Evolutionary conservation across 495 filamentous ascomycete genomes (phyloP).

Genomic region (Xylaria nigripes): DNA sequence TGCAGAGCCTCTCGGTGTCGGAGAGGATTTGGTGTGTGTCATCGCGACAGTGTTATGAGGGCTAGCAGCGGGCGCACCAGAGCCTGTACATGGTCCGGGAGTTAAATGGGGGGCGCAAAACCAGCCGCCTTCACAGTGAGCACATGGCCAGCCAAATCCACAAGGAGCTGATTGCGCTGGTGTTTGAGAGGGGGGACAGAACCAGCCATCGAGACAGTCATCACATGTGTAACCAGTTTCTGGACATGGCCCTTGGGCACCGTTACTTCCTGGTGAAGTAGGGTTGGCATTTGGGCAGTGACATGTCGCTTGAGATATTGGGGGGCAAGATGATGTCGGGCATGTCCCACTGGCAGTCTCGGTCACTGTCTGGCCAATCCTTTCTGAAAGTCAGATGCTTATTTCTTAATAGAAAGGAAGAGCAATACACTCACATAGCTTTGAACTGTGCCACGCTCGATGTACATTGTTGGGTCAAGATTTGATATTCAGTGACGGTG

Average conservation of each 20-base stretch:
- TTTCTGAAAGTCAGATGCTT: conserved; percentile 8
- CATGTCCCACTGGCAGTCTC: conserved; percentile 15
- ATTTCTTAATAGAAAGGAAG: background rate
- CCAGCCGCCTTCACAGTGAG: conserved; percentile 31
- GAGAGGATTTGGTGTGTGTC: conserved; percentile 10
- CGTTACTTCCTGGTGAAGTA: conserved; percentile 6
- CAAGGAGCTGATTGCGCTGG: conserved; percentile 35
- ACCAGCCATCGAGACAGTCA: conserved; percentile 36
- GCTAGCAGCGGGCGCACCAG: conserved; percentile 7
- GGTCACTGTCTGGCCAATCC: conserved; percentile 13
- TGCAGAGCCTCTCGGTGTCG: conserved; percentile 3
- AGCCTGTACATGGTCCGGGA: conserved; percentile 8
- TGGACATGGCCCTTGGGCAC: conserved; percentile 27
- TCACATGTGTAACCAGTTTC: conserved; percentile 33
- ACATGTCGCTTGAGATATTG: conserved; percentile 15
- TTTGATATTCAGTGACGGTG: conserved; percentile 2
- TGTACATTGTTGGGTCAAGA: conserved; percentile 6
- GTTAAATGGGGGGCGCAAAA: conserved; percentile 31
- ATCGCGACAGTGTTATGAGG: conserved; percentile 10
- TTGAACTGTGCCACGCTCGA: conserved; percentile 3
- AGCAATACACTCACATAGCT: conserved; percentile 11
- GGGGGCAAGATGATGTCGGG: conserved; percentile 11
- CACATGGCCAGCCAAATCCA: conserved; percentile 36
- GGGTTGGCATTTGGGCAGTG: conserved; percentile 18
- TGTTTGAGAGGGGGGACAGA: conserved; percentile 34